A percentile compares a stretch with the other conserved stretches of the same genome.
These are phyloP conservation scores for Diaporthe amygdali DNA, from an alignment of 2,329 filamentous ascomycete genomes.

Conservation along the genomic window DNA sequence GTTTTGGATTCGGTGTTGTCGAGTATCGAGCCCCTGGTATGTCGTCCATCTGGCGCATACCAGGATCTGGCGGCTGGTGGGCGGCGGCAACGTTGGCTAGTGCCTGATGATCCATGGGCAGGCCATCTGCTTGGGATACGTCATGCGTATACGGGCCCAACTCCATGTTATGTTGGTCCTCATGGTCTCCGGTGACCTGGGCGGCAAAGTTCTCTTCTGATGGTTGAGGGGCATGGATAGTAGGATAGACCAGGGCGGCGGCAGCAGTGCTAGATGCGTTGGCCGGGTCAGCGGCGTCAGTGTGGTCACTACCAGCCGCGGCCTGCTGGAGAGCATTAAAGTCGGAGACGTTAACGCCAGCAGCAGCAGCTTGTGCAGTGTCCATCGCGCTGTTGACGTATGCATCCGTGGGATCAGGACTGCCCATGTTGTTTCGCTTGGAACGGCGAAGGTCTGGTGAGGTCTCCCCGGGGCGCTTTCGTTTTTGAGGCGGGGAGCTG, in stretches of 20 bases:
- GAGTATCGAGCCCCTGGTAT: constrained; percentile 42
- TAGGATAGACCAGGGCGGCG: constrained; percentile 65
- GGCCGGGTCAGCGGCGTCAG: constrained; percentile 53
- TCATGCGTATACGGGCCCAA: constrained; percentile 39
- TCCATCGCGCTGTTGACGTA: constrained; percentile 19
- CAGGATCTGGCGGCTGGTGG: constrained; percentile 22
- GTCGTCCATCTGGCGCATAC: constrained; percentile 26
- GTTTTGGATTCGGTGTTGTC: constrained; percentile 66
- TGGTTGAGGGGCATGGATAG: constrained; percentile 60
- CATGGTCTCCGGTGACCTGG: constrained; percentile 47
- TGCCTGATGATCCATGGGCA: constrained; percentile 32
- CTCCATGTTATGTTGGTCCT: constrained; percentile 42
- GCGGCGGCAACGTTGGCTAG: constrained; percentile 9
- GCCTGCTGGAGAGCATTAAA: constrained; percentile 63
- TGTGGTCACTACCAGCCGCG: constrained; percentile 46
- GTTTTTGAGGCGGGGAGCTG: constrained; percentile 24
- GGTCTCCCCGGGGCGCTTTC: constrained; percentile 23
- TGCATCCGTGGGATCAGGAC: constrained; percentile 23
- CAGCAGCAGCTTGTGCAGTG: constrained; percentile 53
- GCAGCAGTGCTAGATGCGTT: constrained; percentile 65
- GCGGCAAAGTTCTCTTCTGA: constrained; percentile 66
- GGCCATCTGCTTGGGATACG: constrained; percentile 41
- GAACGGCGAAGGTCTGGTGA: constrained; percentile 24
- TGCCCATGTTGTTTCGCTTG: constrained; percentile 22
- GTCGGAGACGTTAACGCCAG: constrained; percentile 56